These are phyloP conservation scores for Oryza brachyantha DNA, from an alignment of 176 grass and related monocot species.

Conservation along the genomic window DNA sequence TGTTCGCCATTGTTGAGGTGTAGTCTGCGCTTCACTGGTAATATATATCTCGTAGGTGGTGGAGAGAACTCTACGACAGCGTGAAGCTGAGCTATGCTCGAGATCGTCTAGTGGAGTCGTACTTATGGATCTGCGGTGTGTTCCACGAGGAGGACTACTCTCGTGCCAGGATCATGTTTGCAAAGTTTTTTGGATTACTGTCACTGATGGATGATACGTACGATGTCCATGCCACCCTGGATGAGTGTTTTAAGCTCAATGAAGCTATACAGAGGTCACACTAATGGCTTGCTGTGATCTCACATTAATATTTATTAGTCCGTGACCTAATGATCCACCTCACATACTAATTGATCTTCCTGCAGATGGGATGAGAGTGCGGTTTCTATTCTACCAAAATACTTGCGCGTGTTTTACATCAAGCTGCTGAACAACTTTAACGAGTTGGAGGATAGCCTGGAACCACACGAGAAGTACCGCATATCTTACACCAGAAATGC, in stretches of 20 bases:
- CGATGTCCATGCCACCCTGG: constrained; percentile 20
- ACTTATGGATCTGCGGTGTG: background rate
- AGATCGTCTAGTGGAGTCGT: constrained; percentile 14
- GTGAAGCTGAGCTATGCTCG: constrained; percentile 11
- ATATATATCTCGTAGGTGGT: constrained; percentile 10
- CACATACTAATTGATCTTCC: too few species aligned
- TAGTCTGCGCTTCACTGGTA: too few species aligned
- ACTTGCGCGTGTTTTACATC: background rate
- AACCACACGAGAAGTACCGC: background rate
- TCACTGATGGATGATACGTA: too few species aligned
- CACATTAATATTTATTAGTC: too few species aligned
- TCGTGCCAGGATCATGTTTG: background rate
- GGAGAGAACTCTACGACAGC: background rate
- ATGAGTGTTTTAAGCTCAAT: background rate
- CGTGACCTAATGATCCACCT: too few species aligned
- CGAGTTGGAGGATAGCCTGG: background rate
- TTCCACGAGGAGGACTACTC: constrained; percentile 15
- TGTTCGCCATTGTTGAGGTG: background rate
- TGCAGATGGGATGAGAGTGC: background rate
- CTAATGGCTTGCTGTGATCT: too few species aligned
- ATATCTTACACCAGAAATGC: background rate
- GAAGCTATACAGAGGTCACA: constrained; percentile 18
- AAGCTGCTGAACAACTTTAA: background rate
- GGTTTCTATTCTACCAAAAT: background rate
- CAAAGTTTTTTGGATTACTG: background rate